phyloP scores from a whole-genome alignment of 768 basidiomycete species.

The Suillus tomentosus region DNA sequence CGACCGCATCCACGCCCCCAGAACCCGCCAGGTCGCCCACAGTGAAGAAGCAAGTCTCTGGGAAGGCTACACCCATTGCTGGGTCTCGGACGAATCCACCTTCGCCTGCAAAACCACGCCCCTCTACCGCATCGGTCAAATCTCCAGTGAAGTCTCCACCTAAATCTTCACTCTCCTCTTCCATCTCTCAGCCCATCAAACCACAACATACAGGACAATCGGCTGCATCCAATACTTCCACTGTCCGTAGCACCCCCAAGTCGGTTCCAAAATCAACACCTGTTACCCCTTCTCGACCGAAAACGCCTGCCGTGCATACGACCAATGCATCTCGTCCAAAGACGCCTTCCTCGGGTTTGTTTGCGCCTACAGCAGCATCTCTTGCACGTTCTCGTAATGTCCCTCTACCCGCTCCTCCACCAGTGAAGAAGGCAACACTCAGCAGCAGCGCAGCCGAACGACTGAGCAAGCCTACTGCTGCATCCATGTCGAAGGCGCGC shows the following conservation, averaged over 20 bases:
- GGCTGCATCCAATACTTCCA: slow-evolving; percentile 34
- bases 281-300: slow-evolving; percentile 37
- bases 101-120: slow-evolving; percentile 34
- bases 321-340: slow-evolving; percentile 44
- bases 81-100: slow-evolving; percentile 20
- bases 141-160: slow-evolving; percentile 28
- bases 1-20: slow-evolving; percentile 21
- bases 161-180: slow-evolving; percentile 35
- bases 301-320: slow-evolving; percentile 33
- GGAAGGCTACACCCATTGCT: slow-evolving; percentile 27
- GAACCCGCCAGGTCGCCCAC: slow-evolving; percentile 25
- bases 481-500: slow-evolving; percentile 66
- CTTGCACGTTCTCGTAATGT: slow-evolving; percentile 68
- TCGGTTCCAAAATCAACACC: slow-evolving; percentile 32
- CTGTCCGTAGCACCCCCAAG: slow-evolving; percentile 26
- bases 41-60: slow-evolving; percentile 17
- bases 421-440: slow-evolving; percentile 56
- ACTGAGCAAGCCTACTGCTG: slow-evolving; percentile 81
- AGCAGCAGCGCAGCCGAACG: slow-evolving; percentile 61
- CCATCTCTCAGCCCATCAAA: slow-evolving; percentile 38
- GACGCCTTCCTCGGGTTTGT: slow-evolving; percentile 67
- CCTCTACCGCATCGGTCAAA: slow-evolving; percentile 22
- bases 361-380: slow-evolving; percentile 83
- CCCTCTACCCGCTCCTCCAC: slow-evolving; percentile 44
- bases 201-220: slow-evolving; percentile 47